A percentile compares a stretch with the other conserved stretches of the same genome.
Conservation (phyloP, 257 asterid species). For the Solanum chilense region DNA sequence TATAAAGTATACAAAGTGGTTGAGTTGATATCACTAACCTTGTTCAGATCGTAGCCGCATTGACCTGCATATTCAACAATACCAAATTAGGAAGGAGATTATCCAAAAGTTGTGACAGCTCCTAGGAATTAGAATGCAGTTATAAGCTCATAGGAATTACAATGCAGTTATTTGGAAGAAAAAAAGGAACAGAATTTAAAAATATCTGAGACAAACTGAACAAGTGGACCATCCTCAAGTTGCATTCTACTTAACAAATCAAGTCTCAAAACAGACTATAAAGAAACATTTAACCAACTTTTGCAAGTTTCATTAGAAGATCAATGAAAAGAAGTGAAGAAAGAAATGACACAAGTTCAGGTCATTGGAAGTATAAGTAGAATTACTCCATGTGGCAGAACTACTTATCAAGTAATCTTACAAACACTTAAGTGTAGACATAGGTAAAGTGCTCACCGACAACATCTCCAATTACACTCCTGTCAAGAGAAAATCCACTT, state of each 20-base stretch:
- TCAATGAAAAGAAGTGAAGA: neutral
- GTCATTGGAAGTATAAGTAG: neutral
- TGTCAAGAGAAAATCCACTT: constrained; percentile 55
- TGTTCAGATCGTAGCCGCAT: constrained; percentile 61
- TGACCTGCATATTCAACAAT: constrained; percentile 51
- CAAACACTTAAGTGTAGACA: neutral
- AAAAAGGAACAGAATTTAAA: neutral
- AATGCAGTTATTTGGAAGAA: neutral
- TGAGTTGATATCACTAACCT: constrained; percentile 33
- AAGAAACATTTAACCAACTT: neutral
- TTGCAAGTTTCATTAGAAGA: neutral
- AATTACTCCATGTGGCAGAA: neutral
- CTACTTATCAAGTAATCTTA: neutral
- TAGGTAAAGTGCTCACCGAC: constrained; percentile 39
- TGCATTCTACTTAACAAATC: neutral
- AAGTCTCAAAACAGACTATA: neutral
- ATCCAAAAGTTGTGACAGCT: constrained; percentile 6
- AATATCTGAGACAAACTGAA: neutral
- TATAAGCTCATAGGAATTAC: neutral
- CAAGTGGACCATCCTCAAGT: neutral
- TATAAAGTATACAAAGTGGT: neutral
- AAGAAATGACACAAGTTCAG: neutral
- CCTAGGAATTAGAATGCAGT: neutral
- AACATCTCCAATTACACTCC: constrained; percentile 42
- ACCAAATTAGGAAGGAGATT: constrained; percentile 12